phyloP scores from a whole-genome alignment of 345 rosid genomes.

The Barbarea vulgaris region DNA sequence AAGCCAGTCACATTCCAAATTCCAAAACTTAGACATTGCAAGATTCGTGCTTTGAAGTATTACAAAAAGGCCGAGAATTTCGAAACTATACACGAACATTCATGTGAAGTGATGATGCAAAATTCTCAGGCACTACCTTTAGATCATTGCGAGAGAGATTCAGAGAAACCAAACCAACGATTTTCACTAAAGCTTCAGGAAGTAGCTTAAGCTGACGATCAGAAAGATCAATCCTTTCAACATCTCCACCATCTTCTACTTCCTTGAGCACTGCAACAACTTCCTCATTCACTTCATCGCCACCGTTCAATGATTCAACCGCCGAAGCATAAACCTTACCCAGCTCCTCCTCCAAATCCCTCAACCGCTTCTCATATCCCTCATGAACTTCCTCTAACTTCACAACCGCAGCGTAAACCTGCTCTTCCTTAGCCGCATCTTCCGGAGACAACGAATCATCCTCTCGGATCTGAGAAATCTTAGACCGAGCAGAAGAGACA shows the following conservation, averaged over 20 bases:
- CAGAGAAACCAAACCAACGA: slow-evolving; percentile 57
- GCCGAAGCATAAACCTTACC: slow-evolving; percentile 50
- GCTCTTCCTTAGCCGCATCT: slow-evolving; percentile 58
- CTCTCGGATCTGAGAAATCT: slow-evolving; percentile 59
- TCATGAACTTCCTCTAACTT: slow-evolving; percentile 69
- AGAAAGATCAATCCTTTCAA: slow-evolving; percentile 70
- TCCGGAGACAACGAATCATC: slow-evolving; percentile 46
- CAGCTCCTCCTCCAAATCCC: slow-evolving; percentile 67
- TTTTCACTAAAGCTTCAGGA: slow-evolving; percentile 77
- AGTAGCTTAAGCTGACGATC: slow-evolving; percentile 58
- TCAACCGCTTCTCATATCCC: slow-evolving; percentile 60
- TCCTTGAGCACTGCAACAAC: slow-evolving; percentile 53
- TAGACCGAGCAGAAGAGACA: slow-evolving; percentile 58
- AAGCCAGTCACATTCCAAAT: background rate
- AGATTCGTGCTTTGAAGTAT: background rate
- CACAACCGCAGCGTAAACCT: slow-evolving; percentile 53
- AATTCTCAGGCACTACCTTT: slow-evolving; percentile 48
- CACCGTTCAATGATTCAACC: slow-evolving; percentile 42
- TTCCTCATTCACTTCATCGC: slow-evolving; percentile 49
- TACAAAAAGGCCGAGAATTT: background rate
- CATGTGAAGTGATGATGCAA: background rate
- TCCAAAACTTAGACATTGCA: slow-evolving; percentile 1
- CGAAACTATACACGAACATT: background rate
- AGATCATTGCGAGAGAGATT: slow-evolving; percentile 74
- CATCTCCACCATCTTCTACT: slow-evolving; percentile 40